Base-by-base conservation (phyloP, 345 rosid species). In the Corchorus olitorius region DNA sequence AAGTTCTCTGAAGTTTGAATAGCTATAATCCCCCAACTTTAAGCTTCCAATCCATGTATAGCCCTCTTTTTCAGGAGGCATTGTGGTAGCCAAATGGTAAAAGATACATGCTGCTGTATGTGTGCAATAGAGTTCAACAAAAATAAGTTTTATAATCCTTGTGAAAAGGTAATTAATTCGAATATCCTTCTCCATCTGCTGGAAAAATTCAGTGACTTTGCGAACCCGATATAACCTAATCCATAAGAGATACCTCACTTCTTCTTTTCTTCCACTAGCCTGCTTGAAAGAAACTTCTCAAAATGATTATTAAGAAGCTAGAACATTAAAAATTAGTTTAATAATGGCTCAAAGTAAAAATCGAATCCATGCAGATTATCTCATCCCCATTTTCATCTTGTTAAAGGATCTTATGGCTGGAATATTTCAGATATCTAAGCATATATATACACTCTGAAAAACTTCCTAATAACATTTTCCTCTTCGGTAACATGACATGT, bases 1-100 rank as follows among this genome's bases (percentile, higher is more conserved):
- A 56, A 93, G 89, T 22, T 91, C 83, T 81, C 94, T 86, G 82
- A 93, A 93, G 80, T 81, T 78, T n/a, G 87, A 77, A 77, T 93
- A 93, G 80, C 88, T 89, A 49, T 86, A 89, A 73, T 87, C 93
- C 53, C 98, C 98, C 88, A 93, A 12, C 84, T 88, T 87, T 9
- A 93, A 62, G 84, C 97, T 91, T 79, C 98, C 98, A 73, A 93
- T 93, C 98, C 98, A 93, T 17, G 98, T 93, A 76, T 90, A 87
- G 10, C 91, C 90, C 77, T 91, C 98, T 76, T 89, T 50, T 37
- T 88, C 82, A 19, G 64, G 15, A 55, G 98, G 97, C 67, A 90
- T 53, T 43, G 97, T 91, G 19, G 97, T 93, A 60, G 98, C 98
- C 84, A 93, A 84, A 81, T 87, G 85, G 83, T 93, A 93, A 83